Conservation (phyloP, 2,329 filamentous ascomycete species). For the Arthroderma sp. region DNA sequence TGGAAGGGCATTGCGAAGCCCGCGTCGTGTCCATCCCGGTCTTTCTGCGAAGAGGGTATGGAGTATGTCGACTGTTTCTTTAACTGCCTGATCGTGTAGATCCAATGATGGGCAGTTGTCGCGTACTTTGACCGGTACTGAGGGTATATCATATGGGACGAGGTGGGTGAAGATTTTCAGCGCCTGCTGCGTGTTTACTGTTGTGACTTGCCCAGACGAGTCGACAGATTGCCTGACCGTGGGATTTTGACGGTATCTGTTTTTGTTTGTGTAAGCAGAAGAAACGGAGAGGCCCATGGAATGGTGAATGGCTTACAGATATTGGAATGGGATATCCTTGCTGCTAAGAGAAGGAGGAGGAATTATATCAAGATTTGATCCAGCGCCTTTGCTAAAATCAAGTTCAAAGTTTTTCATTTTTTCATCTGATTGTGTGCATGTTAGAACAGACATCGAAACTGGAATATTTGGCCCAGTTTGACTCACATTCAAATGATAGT, state of each 20-base stretch:
- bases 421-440: conserved; percentile 29
- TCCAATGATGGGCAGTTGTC: conserved; percentile 40
- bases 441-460: background rate
- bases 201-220: conserved; percentile 44
- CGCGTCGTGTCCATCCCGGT: conserved; percentile 76
- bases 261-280: conserved; percentile 12
- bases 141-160: conserved; percentile 47
- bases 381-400: conserved; percentile 46
- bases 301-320: conserved; percentile 26
- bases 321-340: conserved; percentile 58
- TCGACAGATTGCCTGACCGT: conserved; percentile 53
- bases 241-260: conserved; percentile 75
- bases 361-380: conserved; percentile 54
- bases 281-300: conserved; percentile 17
- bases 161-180: conserved; percentile 47
- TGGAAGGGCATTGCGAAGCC: conserved; percentile 58
- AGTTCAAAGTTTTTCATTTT: conserved; percentile 55
- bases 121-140: conserved; percentile 48
- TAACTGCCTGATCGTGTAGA: conserved; percentile 44
- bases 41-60: conserved; percentile 54
- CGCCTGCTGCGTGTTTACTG: conserved; percentile 43
- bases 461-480: background rate
- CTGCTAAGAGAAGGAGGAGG: conserved; percentile 69
- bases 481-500: conserved; percentile 55
- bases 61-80: conserved; percentile 51